Conservation (phyloP, 257 asterid species). For the Catharanthus roseus region DNA sequence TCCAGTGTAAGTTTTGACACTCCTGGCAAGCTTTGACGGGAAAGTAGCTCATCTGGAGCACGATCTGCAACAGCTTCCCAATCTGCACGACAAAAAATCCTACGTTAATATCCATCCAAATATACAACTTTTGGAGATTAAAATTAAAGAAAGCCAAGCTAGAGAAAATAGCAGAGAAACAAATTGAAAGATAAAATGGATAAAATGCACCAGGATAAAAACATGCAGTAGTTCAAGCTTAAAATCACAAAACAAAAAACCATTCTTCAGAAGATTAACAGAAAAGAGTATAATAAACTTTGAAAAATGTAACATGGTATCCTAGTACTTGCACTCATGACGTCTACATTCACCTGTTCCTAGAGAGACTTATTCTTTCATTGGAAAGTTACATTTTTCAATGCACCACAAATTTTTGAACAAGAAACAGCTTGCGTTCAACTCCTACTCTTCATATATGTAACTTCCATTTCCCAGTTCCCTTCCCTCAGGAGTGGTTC, state of each 20-base stretch:
- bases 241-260: neutral
- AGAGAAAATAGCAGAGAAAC: neutral
- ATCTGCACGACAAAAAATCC: conserved; percentile 38
- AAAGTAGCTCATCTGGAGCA: conserved; percentile 70
- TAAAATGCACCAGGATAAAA: neutral
- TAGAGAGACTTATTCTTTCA: neutral
- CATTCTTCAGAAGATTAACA: neutral
- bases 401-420: no score
- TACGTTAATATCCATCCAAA: neutral
- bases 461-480: neutral
- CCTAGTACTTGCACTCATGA: neutral
- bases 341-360: neutral
- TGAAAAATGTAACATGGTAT: neutral
- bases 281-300: neutral
- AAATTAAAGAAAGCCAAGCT: neutral
- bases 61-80: conserved; percentile 94
- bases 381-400: neutral
- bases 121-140: neutral
- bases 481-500: neutral
- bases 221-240: neutral
- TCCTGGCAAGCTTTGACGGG: conserved; percentile 47
- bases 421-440: neutral
- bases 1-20: conserved; percentile 56
- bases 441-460: neutral
- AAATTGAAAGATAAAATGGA: neutral